Base-by-base conservation (phyloP, 2,329 filamentous ascomycete species). In the Elsinoe ampelina region DNA sequence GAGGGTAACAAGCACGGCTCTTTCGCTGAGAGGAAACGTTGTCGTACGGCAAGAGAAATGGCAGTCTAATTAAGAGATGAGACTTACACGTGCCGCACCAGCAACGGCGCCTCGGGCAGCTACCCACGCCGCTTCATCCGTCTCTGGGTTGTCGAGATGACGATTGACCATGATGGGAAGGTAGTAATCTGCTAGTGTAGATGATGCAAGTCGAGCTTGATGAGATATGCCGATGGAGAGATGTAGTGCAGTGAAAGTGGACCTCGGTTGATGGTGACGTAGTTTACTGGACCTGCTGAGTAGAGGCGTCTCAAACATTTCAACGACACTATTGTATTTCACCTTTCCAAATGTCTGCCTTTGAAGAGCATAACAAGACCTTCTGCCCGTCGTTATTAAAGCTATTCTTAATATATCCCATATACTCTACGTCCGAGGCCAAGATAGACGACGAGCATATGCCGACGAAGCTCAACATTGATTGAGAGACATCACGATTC, bases 71-170 rank as follows among this genome's bases (percentile, higher is more conserved):
- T 32, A 19, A 58, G 26, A n/a, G 26, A 35, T n/a, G n/a, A n/a
- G 35, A 60, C 71, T 59, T 71, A 80, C 79, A 76, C 85, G 89
- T 15, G 80, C 70, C 36, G 84, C 85, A 15, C 87, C 87, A 45
- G 77, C 72, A 32, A 80, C 70, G 15, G 85, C 87, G 35, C 87
- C 88, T 60, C 78, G 78, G 2, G 77, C 78, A 35, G 86, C 87
- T 65, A 87, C 85, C 82, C 84, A 85, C 41, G 85, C 83, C 47
- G 87, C 87, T 57, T 80, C 76, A 61, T 80, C 80, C 51, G 85
- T 82, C 68, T 92, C 87, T 41, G 81, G 80, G 62, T 80, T 81
- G 54, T 80, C 80, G 65, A 85, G 72, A 60, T 76, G 78, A 63
- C 80, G 54, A 17, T 45, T 38, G 15, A 30, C 38, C 41, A 42